These are phyloP conservation scores for Pleomassaria siparia DNA, from an alignment of 2,329 filamentous ascomycete species.

Conservation along the genomic window DNA sequence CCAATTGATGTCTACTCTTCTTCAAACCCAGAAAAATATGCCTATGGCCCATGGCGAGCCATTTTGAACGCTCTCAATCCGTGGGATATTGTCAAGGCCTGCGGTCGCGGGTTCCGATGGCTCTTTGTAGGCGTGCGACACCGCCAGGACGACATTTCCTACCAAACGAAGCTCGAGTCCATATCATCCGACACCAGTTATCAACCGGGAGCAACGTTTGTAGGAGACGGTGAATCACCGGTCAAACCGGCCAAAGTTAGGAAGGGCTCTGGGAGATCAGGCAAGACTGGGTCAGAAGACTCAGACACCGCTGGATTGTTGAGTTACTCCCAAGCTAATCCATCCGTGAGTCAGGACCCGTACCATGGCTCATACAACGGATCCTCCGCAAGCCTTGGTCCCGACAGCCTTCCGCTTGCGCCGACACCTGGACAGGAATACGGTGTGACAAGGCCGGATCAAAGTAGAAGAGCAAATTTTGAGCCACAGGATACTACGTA, in stretches of 20 bases:
- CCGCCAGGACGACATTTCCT: constrained; percentile 50
- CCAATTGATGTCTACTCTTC: constrained; percentile 19
- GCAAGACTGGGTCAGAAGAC: constrained; percentile 25
- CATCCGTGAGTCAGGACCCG: constrained; percentile 19
- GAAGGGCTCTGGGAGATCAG: constrained; percentile 8
- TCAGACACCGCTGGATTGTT: constrained; percentile 27
- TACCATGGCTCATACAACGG: constrained; percentile 12
- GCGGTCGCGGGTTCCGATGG: constrained; percentile 77
- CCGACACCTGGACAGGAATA: constrained; percentile 29
- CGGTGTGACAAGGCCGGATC: constrained; percentile 15
- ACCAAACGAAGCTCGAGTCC: constrained; percentile 38
- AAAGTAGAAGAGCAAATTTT: constrained; percentile 15
- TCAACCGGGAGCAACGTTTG: constrained; percentile 22
- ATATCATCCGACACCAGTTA: constrained; percentile 20
- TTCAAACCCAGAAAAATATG: constrained; percentile 46
- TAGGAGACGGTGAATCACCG: constrained; percentile 23
- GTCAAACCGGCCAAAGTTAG: constrained; percentile 10
- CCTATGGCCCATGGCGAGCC: constrained; percentile 66
- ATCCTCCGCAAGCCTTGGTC: constrained; percentile 11
- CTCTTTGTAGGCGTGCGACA: constrained; percentile 71
- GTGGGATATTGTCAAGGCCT: constrained; percentile 81
- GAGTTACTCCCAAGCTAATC: constrained; percentile 27
- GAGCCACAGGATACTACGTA: constrained; percentile 24
- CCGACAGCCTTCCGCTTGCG: constrained; percentile 24
- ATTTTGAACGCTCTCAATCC: constrained; percentile 73